phyloP scores from a whole-genome alignment of 768 basidiomycete genomes.

The Galerina sulciceps region DNA sequence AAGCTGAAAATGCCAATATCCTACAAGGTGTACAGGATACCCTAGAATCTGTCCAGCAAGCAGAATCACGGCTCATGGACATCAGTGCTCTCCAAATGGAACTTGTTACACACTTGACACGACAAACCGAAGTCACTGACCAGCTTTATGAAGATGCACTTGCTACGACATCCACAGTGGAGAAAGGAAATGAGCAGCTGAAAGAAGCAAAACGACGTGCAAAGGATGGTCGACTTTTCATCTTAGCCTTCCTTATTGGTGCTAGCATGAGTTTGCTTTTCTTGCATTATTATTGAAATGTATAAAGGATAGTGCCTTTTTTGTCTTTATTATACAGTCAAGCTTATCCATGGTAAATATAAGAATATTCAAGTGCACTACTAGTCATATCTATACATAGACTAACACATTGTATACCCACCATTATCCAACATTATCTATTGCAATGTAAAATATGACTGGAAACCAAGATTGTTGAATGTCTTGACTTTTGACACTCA shows the following conservation, averaged over 20 bases:
- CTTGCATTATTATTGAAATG: slow-evolving; percentile 84
- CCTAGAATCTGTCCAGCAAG: slow-evolving; percentile 87
- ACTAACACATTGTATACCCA: slow-evolving; percentile 13
- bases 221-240: slow-evolving; percentile 86
- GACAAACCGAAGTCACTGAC: slow-evolving; percentile 92
- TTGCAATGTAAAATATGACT: background rate
- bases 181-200: slow-evolving; percentile 89
- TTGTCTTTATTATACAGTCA: slow-evolving; percentile 17
- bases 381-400: slow-evolving; percentile 15
- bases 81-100: slow-evolving; percentile 94
- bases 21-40: slow-evolving; percentile 84
- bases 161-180: slow-evolving; percentile 81
- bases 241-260: slow-evolving; percentile 90
- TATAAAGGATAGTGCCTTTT: slow-evolving; percentile 7
- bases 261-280: slow-evolving; percentile 92
- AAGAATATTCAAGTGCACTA: background rate
- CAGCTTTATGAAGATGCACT: slow-evolving; percentile 95
- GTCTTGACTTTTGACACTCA: background rate
- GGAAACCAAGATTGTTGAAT: background rate
- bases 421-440: slow-evolving; percentile 1
- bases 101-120: slow-evolving; percentile 83
- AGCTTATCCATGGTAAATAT: background rate
- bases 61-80: slow-evolving; percentile 89
- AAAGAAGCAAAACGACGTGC: slow-evolving; percentile 87
- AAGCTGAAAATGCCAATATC: slow-evolving; percentile 88